These are phyloP conservation scores for Hyaloscypha hepaticicola DNA, from an alignment of 495 filamentous ascomycete species.

Conservation along the genomic window DNA sequence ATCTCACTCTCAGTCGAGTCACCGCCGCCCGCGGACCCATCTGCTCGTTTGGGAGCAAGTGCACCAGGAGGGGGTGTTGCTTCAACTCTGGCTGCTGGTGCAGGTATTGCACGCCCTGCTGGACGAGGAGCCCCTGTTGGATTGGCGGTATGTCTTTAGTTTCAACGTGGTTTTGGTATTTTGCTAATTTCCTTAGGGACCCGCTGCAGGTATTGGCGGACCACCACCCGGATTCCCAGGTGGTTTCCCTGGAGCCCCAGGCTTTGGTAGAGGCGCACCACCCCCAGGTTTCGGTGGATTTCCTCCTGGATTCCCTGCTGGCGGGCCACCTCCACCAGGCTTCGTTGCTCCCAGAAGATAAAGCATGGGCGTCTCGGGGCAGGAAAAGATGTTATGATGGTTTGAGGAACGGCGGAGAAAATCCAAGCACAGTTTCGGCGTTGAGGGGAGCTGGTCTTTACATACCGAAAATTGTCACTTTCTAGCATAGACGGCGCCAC, in stretches of 20 bases:
- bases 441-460: conserved; percentile 28
- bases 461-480: conserved; percentile 31
- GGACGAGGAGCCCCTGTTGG: conserved; percentile 87
- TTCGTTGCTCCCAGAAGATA: conserved; percentile 68
- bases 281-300: conserved; percentile 51
- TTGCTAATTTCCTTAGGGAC: conserved; percentile 57
- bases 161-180: not conserved
- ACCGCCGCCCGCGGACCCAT: conserved; percentile 92
- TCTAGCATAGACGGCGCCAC: conserved; percentile 32
- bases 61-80: conserved; percentile 65
- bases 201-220: conserved; percentile 85
- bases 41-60: conserved; percentile 79
- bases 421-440: conserved; percentile 30
- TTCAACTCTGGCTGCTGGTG: conserved; percentile 72
- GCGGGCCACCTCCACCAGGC: conserved; percentile 69
- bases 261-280: conserved; percentile 72
- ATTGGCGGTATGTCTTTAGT: conserved; percentile 56
- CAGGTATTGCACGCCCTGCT: conserved; percentile 88
- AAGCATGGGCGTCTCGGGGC: conserved; percentile 40
- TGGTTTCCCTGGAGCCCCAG: conserved; percentile 45
- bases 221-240: conserved; percentile 41
- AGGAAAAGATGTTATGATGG: not conserved
- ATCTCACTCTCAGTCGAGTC: conserved; percentile 94
- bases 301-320: conserved; percentile 50
- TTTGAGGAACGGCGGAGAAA: conserved; percentile 19